Evolutionary conservation across 129 eudicot species (phyloP), one percentile per base, ranked within the genome.

Genomic region (Flaveria robusta): DNA sequence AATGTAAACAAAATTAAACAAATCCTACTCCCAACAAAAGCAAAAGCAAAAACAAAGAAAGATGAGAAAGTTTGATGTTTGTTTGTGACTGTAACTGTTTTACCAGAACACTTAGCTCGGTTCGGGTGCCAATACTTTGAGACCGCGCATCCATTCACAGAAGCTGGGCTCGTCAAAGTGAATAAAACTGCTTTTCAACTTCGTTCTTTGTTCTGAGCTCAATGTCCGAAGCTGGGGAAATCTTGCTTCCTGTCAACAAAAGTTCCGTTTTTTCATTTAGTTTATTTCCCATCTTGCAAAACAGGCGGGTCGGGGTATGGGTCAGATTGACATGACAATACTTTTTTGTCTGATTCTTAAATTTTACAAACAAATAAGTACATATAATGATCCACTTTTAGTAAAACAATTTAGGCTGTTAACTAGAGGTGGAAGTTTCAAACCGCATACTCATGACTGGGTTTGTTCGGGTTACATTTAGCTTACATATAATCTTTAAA

Each of bases 111-210:
- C 42, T 79, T 79, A 89, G 76, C 90, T 92, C n/a, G 96, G 92
- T 65, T 91, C 97, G 0, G 99, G 99, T 68, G 97, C 91, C 82
- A 85, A 81, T 31, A 94, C 90, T 85, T 91, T 94, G 79, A 94
- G 86, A 51, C 90, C 81, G 1, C 91, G 89, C 97, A 91, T 91
- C 99, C 97, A 94, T 81, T 91, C 99, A 68, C 96, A 88, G 71
- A 91, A 91, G 75, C 99, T 91, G 24, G 99, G 99, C 66, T 91
- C 97, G 29, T 91, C 97, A 77, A 94, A 94, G 79, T 89, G 91
- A 64, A 94, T 67, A 83, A 94, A 91, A 84, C 97, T 94, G 64
- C 94, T 87, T 78, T 91, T 94, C 80, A 94, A 74, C 83, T 94
- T 94, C 39, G 88, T 86, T 71, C 99, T 80, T 78, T 86, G 92